Percentiles rank a stretch among this genome's conserved stretches.
Evolutionary conservation across 768 basidiomycete species (phyloP).

Genomic region (Obba rivulosa): DNA sequence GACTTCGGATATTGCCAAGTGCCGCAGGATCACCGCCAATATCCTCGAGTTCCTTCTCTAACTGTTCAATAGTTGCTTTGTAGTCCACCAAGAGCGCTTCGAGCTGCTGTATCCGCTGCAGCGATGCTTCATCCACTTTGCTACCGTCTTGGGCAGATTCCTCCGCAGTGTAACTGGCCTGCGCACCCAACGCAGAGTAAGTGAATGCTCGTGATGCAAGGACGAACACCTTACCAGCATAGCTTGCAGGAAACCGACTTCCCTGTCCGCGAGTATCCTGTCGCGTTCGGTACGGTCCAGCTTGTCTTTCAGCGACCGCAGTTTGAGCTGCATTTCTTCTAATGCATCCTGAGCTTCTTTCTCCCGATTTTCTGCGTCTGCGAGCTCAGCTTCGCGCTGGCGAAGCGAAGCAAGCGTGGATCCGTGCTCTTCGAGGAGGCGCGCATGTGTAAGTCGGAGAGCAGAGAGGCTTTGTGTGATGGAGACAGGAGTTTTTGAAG

Average conservation of each 20-base stretch:
- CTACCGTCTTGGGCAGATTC: conserved; percentile 31
- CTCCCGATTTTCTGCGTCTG: conserved; percentile 31
- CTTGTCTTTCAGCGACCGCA: conserved; percentile 36
- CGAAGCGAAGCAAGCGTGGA: conserved; percentile 47
- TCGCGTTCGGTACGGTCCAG: conserved; percentile 33
- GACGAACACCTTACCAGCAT: conserved; percentile 46
- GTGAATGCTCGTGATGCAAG: background rate
- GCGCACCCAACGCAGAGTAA: background rate
- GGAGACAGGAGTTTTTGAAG: conserved; percentile 45
- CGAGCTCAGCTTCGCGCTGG: conserved; percentile 47
- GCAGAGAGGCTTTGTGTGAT: conserved; percentile 53
- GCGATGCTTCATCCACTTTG: conserved; percentile 31
- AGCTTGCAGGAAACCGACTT: conserved; percentile 62
- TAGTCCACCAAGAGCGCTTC: conserved; percentile 52
- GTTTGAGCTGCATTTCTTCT: conserved; percentile 32
- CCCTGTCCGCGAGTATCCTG: conserved; percentile 45
- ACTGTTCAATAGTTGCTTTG: conserved; percentile 40
- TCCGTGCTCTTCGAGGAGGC: conserved; percentile 64
- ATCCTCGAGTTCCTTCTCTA: conserved; percentile 45
- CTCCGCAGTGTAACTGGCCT: conserved; percentile 66
- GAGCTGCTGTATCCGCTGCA: conserved; percentile 46
- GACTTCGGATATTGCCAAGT: conserved; percentile 14
- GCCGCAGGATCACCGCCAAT: conserved; percentile 31
- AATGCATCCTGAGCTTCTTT: conserved; percentile 7
- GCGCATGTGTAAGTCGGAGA: conserved; percentile 58